phyloP scores from a whole-genome alignment of 2,329 filamentous ascomycete species.

The Ascochyta rabiei region DNA sequence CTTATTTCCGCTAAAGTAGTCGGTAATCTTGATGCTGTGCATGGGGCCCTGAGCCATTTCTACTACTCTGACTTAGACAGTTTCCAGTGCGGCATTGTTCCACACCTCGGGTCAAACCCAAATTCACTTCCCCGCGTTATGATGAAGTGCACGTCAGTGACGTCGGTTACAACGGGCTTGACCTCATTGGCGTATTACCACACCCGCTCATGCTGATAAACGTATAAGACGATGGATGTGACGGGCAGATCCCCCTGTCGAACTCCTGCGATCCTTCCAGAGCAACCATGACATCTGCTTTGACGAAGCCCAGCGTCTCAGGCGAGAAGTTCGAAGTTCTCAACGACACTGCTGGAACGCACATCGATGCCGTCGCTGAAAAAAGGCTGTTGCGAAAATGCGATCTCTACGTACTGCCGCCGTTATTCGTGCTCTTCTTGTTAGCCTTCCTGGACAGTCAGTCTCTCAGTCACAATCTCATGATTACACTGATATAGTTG shows the following conservation, averaged over 20 bases:
- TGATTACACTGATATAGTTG: neutral
- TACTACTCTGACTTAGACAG: no score
- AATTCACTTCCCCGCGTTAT: slow-evolving; percentile 9
- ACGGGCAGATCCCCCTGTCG: neutral
- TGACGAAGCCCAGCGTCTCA: slow-evolving; percentile 7
- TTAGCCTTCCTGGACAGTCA: slow-evolving; percentile 44
- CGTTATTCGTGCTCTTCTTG: slow-evolving; percentile 52
- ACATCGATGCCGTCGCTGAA: slow-evolving; percentile 48
- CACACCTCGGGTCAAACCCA: neutral
- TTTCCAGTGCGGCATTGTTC: slow-evolving; percentile 6
- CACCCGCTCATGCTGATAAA: neutral
- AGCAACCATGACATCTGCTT: slow-evolving; percentile 22
- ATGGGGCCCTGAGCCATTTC: no score
- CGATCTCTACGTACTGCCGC: slow-evolving; percentile 56
- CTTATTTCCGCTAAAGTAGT: neutral
- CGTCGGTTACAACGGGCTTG: neutral
- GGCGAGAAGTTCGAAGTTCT: slow-evolving; percentile 33
- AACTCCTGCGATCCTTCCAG: neutral
- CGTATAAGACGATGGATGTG: neutral
- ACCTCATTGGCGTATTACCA: neutral
- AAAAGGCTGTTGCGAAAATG: slow-evolving; percentile 56
- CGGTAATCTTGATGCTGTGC: no score
- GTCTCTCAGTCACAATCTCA: slow-evolving; percentile 1
- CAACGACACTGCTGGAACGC: slow-evolving; percentile 32
- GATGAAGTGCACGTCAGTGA: slow-evolving; percentile 8